A percentile compares a stretch with the other conserved stretches of the same genome.
Evolutionary conservation across 2,329 filamentous ascomycete genomes (phyloP).

Genomic region (Colletotrichum sp.): DNA sequence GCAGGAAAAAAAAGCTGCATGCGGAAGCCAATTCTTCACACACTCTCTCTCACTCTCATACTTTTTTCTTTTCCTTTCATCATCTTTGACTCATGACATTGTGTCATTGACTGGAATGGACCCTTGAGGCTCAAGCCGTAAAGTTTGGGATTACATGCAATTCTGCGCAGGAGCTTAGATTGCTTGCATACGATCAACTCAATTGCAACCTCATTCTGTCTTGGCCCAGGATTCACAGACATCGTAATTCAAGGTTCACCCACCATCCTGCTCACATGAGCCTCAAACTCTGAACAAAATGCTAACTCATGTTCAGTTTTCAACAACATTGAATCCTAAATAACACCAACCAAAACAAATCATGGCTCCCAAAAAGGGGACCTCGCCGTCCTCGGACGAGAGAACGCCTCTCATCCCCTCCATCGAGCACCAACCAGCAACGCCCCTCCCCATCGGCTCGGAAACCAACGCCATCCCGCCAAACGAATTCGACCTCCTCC

Average conservation of each 20-base stretch:
- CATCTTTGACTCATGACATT: slow-evolving; percentile 7
- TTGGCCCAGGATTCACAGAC: background rate
- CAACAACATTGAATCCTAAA: background rate
- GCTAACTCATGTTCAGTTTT: background rate
- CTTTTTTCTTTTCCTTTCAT: background rate
- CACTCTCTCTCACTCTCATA: background rate
- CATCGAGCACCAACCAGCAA: background rate
- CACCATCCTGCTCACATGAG: background rate
- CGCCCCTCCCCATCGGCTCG: slow-evolving; percentile 18
- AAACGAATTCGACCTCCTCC: slow-evolving; percentile 39
- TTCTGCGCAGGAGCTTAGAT: background rate
- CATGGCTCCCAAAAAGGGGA: background rate
- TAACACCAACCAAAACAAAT: background rate
- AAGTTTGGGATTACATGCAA: background rate
- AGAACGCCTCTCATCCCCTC: slow-evolving; percentile 8
- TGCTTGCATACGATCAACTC: background rate
- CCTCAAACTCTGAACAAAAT: background rate
- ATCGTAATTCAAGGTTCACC: background rate
- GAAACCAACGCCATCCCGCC: slow-evolving; percentile 29
- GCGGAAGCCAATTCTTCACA: background rate
- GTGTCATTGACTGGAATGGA: background rate
- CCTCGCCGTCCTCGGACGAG: background rate
- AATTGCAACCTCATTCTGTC: background rate
- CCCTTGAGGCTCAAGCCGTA: background rate
- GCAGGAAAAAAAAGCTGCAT: background rate